Evolutionary conservation across 169 alveolate genomes (phyloP), one percentile per base, ranked within the genome.

Genomic region (Cryptosporidium andersoni): DNA sequence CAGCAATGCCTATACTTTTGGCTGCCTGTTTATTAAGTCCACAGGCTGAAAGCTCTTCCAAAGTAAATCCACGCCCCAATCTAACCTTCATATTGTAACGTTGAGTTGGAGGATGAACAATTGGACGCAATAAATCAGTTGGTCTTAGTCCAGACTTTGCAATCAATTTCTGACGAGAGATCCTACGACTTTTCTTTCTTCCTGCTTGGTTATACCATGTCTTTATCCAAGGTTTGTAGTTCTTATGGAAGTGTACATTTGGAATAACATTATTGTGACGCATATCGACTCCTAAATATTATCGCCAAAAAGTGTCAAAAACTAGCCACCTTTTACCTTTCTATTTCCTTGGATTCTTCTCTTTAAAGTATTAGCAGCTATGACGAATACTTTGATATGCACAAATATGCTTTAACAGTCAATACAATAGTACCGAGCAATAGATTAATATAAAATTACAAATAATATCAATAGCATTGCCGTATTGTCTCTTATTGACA

Each of bases 171-270:
- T 91, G 91, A 67, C 99, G 93, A 42, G 95, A 90, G 42, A 80
- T 91, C 63, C 98, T 85, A 88, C 99, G 94, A 65, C 96, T 88
- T 88, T 94, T 89, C 93, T 97, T 97, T 65, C 97, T 85, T 67
- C 98, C 99, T 40, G 99, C 98, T 91, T 98, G 98, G 93, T 96
- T 93, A 93, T 95, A 97, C 96, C 98, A 97, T 74, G 99, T 97
- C 93, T 96, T 96, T 52, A 98, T 98, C 93, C 94, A 96, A 81
- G 96, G 90, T 91, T 95, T 96, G 98, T 99, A 97, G 94, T 98
- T 97, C 91, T 98, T 98, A 88, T 94, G 97, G 90, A 97, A 94
- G 92, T 98, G 99, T 74, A 92, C 98, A 94, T 97, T 97, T 42
- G 99, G 99, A 65, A 97, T 91, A 82, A 94, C 97, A 93, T 97